Conservation (phyloP, 768 basidiomycete genomes). For the Podaxis carcinomalis region DNA sequence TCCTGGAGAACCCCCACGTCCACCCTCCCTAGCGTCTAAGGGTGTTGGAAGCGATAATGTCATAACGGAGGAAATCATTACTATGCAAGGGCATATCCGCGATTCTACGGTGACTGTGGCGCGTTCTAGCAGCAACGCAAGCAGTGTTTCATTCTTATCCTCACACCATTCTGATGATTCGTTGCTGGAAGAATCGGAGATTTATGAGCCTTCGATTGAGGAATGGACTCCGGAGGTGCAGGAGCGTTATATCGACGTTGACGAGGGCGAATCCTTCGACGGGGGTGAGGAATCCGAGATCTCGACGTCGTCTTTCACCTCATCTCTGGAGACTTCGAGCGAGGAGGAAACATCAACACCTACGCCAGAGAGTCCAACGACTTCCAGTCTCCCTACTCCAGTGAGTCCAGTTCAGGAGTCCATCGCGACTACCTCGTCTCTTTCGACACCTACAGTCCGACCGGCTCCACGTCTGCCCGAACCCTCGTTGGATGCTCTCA, state of each 20-base stretch:
- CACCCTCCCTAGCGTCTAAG: conserved; percentile 27
- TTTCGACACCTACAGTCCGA: conserved; percentile 31
- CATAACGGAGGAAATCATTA: conserved; percentile 8
- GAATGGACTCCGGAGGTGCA: not conserved
- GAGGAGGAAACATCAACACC: not conserved
- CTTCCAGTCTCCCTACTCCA: conserved; percentile 15
- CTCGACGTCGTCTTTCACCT: conserved; percentile 9
- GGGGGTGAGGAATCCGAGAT: conserved; percentile 4
- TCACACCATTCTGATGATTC: conserved; percentile 75
- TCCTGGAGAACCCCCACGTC: conserved; percentile 3
- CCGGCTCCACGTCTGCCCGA: conserved; percentile 30
- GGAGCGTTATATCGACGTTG: not conserved
- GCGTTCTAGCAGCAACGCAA: conserved; percentile 37
- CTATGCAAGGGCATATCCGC: conserved; percentile 14
- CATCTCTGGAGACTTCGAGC: conserved; percentile 9
- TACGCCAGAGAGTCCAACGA: conserved; percentile 27
- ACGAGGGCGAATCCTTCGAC: not conserved
- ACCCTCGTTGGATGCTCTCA: conserved; percentile 28
- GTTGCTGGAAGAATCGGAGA: conserved; percentile 29
- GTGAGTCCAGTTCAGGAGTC: conserved; percentile 2
- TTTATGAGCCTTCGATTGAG: conserved; percentile 9
- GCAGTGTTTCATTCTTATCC: conserved; percentile 42
- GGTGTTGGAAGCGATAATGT: conserved; percentile 41
- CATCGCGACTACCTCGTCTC: conserved; percentile 10
- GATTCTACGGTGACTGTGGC: conserved; percentile 27